Evolutionary conservation across 1,139 yeast genomes (phyloP), one percentile per base, ranked within the genome.

Genomic region (Yamadazyma membranifaciens): DNA sequence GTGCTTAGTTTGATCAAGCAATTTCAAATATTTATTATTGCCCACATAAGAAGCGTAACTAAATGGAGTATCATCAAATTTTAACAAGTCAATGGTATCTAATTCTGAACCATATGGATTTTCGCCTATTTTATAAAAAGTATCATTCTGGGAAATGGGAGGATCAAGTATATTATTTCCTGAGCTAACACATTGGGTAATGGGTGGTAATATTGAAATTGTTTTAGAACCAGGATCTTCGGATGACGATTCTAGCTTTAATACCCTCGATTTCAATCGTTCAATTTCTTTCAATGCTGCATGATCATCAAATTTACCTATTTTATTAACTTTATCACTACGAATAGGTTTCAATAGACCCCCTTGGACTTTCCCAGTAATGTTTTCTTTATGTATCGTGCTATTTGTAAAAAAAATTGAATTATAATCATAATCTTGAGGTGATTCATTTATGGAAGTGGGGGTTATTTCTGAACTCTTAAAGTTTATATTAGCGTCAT

Each of bases 41-140:
- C 22, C 24, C 20, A 37, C 15, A 15, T 26, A 28, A 7, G 37
- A 27, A 13, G 11, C 27, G n/a, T 15, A 20, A 20, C 34, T 20
- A 13, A 37, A 40, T 9, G 41, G 41, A 6, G 30, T 20, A 4
- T 13, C 24, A 31, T 24, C 38, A 31, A 22, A 34, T 12, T 29
- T 17, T 3, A 17, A 11, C 7, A 40, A 27, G 25, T 40, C 31
- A 6, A 37, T 9, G 16, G 12, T 22, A 5, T 37, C 36, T 24
- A 16, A 10, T 9, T 20, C 20, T 11, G 16, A 9, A 14, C n/a
- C 3, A 29, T 14, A 17, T 5, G 36, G 38, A 27, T 40, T 40
- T 9, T 29, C 16, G 7, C 43, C 40, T 14, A 40, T 14, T 26
- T 26, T 34, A 12, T 12, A 34, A 26, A 34, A 26, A 26, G 9